Conservation (phyloP, 179 eudicot genomes). For the Spinacia oleracea region DNA sequence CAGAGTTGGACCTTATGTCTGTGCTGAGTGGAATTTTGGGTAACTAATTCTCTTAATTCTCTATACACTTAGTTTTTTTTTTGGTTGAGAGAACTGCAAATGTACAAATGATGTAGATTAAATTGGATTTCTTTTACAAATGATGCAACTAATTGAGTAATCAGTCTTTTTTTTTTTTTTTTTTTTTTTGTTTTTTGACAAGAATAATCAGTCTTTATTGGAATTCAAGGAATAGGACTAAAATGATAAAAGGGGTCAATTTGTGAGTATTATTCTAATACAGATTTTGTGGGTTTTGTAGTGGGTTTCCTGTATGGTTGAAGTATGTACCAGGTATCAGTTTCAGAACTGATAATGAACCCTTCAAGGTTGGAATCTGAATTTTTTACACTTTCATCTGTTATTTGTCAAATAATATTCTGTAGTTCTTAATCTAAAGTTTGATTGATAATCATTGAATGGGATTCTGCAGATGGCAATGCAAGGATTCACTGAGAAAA, state of each 20-base stretch:
- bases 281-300: conserved; percentile 32
- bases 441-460: conserved; percentile 13
- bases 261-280: conserved; percentile 8
- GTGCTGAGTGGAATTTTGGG: conserved; percentile 99
- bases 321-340: conserved; percentile 94
- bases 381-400: not conserved
- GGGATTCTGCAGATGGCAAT: conserved; percentile 61
- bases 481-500: conserved; percentile 73
- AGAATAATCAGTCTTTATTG: not conserved
- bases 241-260: not conserved
- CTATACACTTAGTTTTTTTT: not conserved
- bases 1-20: conserved; percentile 95
- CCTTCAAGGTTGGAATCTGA: conserved; percentile 66
- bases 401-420: not conserved
- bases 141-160: too few relatives aligned
- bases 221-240: not conserved
- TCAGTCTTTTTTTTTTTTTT: too few relatives aligned
- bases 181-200: too few relatives aligned
- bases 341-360: conserved; percentile 88
- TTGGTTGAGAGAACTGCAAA: not conserved
- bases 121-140: not conserved
- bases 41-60: conserved; percentile 32
- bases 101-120: not conserved
- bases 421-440: not conserved
- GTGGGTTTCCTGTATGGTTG: conserved; percentile 97